Base-by-base conservation (phyloP, 2,329 filamentous ascomycete genomes). In the Aspergillus hiratsukae region DNA sequence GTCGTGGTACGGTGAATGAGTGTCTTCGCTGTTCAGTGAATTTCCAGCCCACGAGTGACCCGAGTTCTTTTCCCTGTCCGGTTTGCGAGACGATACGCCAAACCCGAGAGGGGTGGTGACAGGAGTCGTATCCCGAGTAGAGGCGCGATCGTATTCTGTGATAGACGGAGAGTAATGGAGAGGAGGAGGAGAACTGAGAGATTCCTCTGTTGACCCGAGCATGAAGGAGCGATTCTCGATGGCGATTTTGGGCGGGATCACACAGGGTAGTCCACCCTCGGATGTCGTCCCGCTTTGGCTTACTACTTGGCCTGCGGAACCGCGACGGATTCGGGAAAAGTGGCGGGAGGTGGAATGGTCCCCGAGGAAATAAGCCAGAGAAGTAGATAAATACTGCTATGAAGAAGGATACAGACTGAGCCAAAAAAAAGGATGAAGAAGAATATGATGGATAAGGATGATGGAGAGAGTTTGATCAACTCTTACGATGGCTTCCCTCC, bases 161-260 rank as follows among this genome's bases (percentile, higher is more conserved):
- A 70, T 65, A 58, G 71, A 71, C 57, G 80, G 79, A 66, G 81
- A 82, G 73, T 79, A 75, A 68, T 77, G 78, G 69, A 80, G 75
- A 65, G 77, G 73, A 61, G 78, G 80, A 66, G 79, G 77, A 66
- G 79, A 78, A 53, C 59, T 64, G 55, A 59, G 56, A 53, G 61
- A 56, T 53, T 51, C 52, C 61, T 78, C 76, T 69, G 76, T 75
- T 68, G 78, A 79, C 76, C 80, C 79, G 75, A 81, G 80, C 77
- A 81, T 83, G 71, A 75, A 76, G 64, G 60, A 66, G 64, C 61
- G 65, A 64, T 60, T 61, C 61, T 65, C 60, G 67, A 68, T 66
- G 63, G 62, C 62, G 63, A 65, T 66, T 69, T 68, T 69, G 62
- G 64, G 66, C 66, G 65, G 65, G 59, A 66, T 67, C 63, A 61